Conservation (phyloP, 139 green algal species). For the Coccomyxa sp. region DNA sequence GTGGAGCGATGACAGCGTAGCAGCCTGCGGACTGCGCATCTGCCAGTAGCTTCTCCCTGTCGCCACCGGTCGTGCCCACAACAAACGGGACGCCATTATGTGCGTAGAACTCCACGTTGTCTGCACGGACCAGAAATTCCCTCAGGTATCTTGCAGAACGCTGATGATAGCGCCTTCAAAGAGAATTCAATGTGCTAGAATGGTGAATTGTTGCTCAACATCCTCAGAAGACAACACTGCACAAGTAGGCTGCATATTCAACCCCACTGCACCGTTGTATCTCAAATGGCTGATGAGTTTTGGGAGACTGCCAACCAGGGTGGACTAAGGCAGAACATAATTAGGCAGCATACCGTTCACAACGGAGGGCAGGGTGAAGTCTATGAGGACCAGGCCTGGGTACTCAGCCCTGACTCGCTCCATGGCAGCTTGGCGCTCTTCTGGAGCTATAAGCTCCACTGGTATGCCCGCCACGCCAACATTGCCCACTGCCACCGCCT, state of each 20-base stretch:
- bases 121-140: conserved; percentile 11
- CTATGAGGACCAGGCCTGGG: conserved; percentile 85
- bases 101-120: conserved; percentile 86
- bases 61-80: conserved; percentile 97
- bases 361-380: conserved; percentile 89
- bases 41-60: conserved; percentile 72
- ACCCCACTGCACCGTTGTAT: too few species aligned
- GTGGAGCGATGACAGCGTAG: conserved; percentile 94
- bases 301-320: too few species aligned
- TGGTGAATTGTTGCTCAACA: too few species aligned
- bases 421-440: conserved; percentile 48
- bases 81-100: conserved; percentile 87
- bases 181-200: not conserved
- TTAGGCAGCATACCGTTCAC: conserved; percentile 61
- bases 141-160: not conserved
- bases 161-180: not conserved
- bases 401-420: conserved; percentile 49
- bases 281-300: too few species aligned
- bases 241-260: too few species aligned
- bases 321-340: not conserved
- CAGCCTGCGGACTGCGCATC: conserved; percentile 46
- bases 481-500: conserved; percentile 54
- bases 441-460: conserved; percentile 49
- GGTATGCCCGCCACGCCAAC: conserved; percentile 53
- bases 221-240: too few species aligned